These are phyloP conservation scores for Termitomyces sp. DNA, from an alignment of 768 basidiomycete genomes.

Conservation along the genomic window DNA sequence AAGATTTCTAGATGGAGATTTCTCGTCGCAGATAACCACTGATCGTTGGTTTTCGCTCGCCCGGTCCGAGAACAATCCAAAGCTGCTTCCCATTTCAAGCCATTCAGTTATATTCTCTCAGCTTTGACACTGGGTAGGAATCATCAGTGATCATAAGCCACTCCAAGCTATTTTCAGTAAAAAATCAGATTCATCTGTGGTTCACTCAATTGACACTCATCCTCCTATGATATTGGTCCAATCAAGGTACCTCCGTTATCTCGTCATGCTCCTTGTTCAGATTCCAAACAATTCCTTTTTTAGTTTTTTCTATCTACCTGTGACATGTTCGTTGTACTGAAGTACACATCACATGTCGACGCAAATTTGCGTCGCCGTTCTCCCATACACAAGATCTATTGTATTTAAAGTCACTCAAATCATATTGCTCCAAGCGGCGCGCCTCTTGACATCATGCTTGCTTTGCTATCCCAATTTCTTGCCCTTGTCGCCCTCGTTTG, in stretches of 20 bases:
- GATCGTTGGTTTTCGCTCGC: no score
- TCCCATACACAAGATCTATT: neutral
- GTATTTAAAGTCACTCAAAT: neutral
- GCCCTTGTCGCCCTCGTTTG: slow-evolving; percentile 9
- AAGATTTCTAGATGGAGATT: no score
- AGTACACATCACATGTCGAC: neutral
- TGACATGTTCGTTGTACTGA: neutral
- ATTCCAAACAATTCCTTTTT: no score
- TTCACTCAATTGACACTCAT: neutral
- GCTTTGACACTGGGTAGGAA: neutral
- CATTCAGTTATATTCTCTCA: neutral
- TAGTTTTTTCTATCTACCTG: no score
- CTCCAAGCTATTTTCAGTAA: neutral
- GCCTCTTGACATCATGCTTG: neutral
- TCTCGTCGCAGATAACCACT: no score
- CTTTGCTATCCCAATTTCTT: neutral
- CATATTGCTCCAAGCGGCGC: neutral
- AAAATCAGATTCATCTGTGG: neutral
- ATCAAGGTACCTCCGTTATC: no score
- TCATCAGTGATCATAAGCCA: neutral
- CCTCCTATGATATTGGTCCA: no score
- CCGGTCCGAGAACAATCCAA: neutral
- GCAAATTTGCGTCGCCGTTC: neutral
- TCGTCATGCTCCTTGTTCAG: no score
- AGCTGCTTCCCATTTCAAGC: neutral